Conservation (phyloP, 2,329 filamentous ascomycete genomes). For the Phaeosphaeria sp. region DNA sequence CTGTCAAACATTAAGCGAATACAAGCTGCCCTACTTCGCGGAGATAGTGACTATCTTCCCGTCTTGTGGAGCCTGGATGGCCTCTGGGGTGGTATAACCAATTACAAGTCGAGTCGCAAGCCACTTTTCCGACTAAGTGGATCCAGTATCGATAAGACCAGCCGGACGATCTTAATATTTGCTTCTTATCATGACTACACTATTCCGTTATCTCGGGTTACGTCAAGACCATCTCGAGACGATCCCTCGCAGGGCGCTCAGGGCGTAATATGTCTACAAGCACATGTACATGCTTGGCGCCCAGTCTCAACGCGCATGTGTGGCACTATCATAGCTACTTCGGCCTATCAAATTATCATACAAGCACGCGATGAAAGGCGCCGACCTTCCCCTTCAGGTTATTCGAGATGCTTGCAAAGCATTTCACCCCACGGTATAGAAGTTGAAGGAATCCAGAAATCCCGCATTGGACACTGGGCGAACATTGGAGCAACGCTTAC, state of each 20-base stretch:
- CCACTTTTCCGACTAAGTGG: conserved; percentile 16
- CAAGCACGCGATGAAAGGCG: background rate
- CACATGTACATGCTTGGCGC: conserved; percentile 22
- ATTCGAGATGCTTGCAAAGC: conserved; percentile 4
- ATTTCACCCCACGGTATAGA: conserved; percentile 16
- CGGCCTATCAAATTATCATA: conserved; percentile 9
- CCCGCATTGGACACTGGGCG: background rate
- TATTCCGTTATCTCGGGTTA: conserved; percentile 29
- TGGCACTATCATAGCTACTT: conserved; percentile 1
- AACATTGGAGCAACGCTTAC: conserved; percentile 1
- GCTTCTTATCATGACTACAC: conserved; percentile 21
- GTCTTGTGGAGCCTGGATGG: background rate
- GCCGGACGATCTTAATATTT: conserved; percentile 6
- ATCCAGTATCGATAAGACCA: conserved; percentile 16
- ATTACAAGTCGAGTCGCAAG: conserved; percentile 8
- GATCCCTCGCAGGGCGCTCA: conserved; percentile 14
- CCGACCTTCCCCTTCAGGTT: conserved; percentile 13
- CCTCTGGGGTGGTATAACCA: conserved; percentile 1
- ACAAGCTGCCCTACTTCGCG: background rate
- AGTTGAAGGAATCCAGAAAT: background rate
- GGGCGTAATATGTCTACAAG: conserved; percentile 14
- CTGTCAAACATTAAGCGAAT: background rate
- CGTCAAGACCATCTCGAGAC: conserved; percentile 16
- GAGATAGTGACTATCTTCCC: background rate
- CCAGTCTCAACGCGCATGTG: conserved; percentile 20